Evolutionary conservation across 192 early-diverging fungal species (phyloP).

Genomic region (Coemansia sp.): DNA sequence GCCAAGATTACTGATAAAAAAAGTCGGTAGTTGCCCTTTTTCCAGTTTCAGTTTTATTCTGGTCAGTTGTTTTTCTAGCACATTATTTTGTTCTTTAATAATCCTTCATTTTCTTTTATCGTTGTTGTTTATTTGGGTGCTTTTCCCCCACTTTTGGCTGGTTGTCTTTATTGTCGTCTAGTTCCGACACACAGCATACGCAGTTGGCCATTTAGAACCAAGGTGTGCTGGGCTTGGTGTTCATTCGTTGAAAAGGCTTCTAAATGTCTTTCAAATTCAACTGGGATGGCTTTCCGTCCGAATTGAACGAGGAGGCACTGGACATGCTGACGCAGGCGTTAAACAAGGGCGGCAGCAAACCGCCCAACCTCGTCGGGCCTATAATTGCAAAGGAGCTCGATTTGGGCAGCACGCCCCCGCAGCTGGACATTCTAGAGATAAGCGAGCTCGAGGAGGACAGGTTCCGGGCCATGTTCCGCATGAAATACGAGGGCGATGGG

Average conservation of each 20-base stretch:
- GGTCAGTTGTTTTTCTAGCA: too few relatives aligned
- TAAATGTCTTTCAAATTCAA: constrained; percentile 94
- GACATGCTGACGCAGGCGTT: constrained; percentile 85
- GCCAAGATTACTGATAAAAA: too few relatives aligned
- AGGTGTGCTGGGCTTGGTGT: neutral
- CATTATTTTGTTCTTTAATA: neutral
- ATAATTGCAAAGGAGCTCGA: constrained; percentile 92
- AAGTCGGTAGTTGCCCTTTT: too few relatives aligned
- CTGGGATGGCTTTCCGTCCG: constrained; percentile 87
- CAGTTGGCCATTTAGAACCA: neutral
- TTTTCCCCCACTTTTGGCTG: neutral
- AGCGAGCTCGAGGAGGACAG: constrained; percentile 91
- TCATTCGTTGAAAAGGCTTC: neutral
- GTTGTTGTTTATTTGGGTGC: neutral
- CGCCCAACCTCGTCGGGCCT: constrained; percentile 86
- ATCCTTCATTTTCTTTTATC: neutral
- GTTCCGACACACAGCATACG: neutral
- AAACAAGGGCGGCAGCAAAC: constrained; percentile 88
- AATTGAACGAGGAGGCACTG: constrained; percentile 86
- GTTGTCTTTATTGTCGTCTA: constrained; percentile 3
- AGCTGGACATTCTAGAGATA: constrained; percentile 97
- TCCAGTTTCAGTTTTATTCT: too few relatives aligned
- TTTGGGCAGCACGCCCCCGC: constrained; percentile 94
- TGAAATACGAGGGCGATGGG: constrained; percentile 92
- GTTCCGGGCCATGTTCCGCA: constrained; percentile 94